phyloP scores from a whole-genome alignment of 1,284 basidiomycete species.

The Boletellus dicymbophilus region DNA sequence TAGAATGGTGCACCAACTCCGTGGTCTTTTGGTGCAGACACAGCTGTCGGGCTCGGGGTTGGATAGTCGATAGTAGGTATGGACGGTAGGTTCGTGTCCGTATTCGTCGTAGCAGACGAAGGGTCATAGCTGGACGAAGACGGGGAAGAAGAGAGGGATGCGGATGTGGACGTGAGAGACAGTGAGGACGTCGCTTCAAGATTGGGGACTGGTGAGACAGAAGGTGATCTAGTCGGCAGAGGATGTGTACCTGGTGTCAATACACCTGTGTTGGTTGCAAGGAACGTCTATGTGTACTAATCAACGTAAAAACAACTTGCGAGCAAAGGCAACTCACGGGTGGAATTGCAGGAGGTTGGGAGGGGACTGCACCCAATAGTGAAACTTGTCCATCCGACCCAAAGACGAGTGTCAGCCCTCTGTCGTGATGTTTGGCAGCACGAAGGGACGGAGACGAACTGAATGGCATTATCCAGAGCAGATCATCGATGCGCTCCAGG shows the following conservation, averaged over 20 bases:
- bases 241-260: conserved; percentile 5
- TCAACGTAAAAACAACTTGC: neutral
- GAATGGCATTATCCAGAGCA: conserved; percentile 22
- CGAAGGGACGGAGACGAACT: conserved; percentile 11
- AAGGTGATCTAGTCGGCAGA: neutral
- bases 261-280: conserved; percentile 1
- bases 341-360: conserved; percentile 2
- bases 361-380: conserved; percentile 15
- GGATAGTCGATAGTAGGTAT: conserved; percentile 25
- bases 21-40: conserved; percentile 17
- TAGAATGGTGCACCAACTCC: conserved; percentile 34
- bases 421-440: conserved; percentile 14
- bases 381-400: conserved; percentile 31
- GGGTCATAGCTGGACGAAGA: conserved; percentile 5
- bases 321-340: conserved; percentile 8
- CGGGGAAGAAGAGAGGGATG: neutral
- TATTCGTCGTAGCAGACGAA: conserved; percentile 8
- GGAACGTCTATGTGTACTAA: conserved; percentile 10
- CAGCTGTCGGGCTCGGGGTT: conserved; percentile 22
- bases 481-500: conserved; percentile 31
- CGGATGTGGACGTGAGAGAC: neutral
- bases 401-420: conserved; percentile 27
- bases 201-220: conserved; percentile 15
- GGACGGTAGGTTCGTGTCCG: conserved; percentile 23
- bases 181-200: conserved; percentile 19